phyloP scores from a whole-genome alignment of 2,329 filamentous ascomycete species.

The Pseudogymnoascus sp. region DNA sequence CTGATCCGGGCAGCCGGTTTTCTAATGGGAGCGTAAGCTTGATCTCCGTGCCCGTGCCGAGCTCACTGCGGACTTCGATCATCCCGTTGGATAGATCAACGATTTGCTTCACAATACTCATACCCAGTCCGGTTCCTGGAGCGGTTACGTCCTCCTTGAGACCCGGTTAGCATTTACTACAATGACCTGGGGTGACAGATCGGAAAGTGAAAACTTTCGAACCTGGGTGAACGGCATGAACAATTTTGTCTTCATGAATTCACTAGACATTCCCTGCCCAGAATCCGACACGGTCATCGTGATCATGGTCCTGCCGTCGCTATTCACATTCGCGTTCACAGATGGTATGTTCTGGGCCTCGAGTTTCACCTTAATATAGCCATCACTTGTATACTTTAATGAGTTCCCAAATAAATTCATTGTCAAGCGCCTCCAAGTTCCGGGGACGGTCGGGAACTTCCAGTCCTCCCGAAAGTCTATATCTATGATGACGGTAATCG shows the following conservation, averaged over 20 bases:
- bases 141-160: slow-evolving; percentile 46
- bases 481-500: slow-evolving; percentile 38
- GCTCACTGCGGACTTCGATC: slow-evolving; percentile 48
- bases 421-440: slow-evolving; percentile 33
- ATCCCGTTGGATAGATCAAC: slow-evolving; percentile 50
- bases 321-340: background rate
- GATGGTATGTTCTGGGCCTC: background rate
- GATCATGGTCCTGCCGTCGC: slow-evolving; percentile 2
- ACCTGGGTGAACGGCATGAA: slow-evolving; percentile 50
- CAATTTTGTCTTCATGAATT: slow-evolving; percentile 48
- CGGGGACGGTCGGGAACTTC: slow-evolving; percentile 23
- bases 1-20: background rate
- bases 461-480: slow-evolving; percentile 29
- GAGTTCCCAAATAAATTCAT: slow-evolving; percentile 55
- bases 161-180: background rate
- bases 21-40: slow-evolving; percentile 37
- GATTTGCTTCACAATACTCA: slow-evolving; percentile 55
- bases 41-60: slow-evolving; percentile 46
- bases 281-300: slow-evolving; percentile 47
- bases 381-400: slow-evolving; percentile 48
- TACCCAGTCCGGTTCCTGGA: slow-evolving; percentile 51
- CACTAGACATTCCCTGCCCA: slow-evolving; percentile 52
- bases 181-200: background rate
- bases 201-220: background rate
- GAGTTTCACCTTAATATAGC: slow-evolving; percentile 38